A percentile compares a stretch with the other conserved stretches of the same genome.
Conservation (phyloP, 495 filamentous ascomycete genomes). For the Pyrenopolyporus hunteri region DNA sequence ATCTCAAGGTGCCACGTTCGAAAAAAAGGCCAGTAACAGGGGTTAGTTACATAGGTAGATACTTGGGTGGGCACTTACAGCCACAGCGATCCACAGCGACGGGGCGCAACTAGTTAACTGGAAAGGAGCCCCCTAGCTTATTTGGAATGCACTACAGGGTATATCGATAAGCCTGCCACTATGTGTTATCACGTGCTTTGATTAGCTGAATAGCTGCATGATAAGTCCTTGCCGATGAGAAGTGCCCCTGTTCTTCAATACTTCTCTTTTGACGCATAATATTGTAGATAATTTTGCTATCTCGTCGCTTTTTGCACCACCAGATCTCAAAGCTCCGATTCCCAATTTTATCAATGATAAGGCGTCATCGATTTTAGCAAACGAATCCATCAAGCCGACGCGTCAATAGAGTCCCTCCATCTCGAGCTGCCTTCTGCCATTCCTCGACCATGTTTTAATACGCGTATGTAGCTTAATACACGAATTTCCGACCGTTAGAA, state of each 20-base stretch:
- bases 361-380: conserved; percentile 1
- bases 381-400: conserved; percentile 3
- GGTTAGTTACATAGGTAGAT: conserved; percentile 3
- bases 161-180: neutral
- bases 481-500: neutral
- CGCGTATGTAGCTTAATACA: conserved; percentile 11
- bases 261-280: conserved; percentile 9
- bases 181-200: neutral
- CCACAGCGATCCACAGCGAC: too few relatives aligned
- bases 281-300: conserved; percentile 4
- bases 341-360: conserved; percentile 1
- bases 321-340: conserved; percentile 8
- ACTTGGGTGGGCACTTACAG: neutral
- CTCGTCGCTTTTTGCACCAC: conserved; percentile 23
- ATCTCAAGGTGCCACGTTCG: conserved; percentile 53
- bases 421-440: neutral
- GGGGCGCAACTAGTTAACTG: too few relatives aligned
- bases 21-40: conserved; percentile 43
- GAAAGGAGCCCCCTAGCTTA: too few relatives aligned
- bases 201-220: neutral
- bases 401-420: neutral
- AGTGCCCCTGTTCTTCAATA: conserved; percentile 15
- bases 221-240: too few relatives aligned
- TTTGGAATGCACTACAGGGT: too few relatives aligned
- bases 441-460: conserved; percentile 16